Evolutionary conservation across 305 asterid species (phyloP).

Genomic region (Solanum hybrid): DNA sequence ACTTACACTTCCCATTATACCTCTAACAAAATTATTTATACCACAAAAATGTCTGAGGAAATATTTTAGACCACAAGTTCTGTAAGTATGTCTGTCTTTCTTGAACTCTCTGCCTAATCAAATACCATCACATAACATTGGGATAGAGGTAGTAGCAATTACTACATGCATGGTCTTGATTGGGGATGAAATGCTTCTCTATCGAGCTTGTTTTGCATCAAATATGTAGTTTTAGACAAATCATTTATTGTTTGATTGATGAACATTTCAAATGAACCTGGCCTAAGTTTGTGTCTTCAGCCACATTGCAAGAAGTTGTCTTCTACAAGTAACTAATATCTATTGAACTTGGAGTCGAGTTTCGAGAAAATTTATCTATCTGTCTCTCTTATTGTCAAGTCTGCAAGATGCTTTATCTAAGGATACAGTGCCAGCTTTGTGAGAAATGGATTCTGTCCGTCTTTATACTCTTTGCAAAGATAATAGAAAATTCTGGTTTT

Average conservation of each 20-base stretch:
- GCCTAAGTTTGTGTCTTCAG: not conserved
- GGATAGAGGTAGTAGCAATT: not conserved
- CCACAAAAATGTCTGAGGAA: not conserved
- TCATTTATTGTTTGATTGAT: not conserved
- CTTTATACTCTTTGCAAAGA: not conserved
- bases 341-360: not conserved
- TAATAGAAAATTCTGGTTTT: not conserved
- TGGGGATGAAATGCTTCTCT: not conserved
- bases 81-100: not conserved
- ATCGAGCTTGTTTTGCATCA: not conserved
- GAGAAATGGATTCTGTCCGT: not conserved
- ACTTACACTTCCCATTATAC: not conserved
- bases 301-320: not conserved
- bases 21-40: not conserved
- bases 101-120: not conserved
- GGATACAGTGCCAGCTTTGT: not conserved
- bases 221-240: not conserved
- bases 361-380: not conserved
- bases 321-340: not conserved
- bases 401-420: not conserved
- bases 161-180: not conserved
- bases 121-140: not conserved
- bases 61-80: not conserved
- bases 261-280: not conserved
- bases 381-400: not conserved